Base-by-base conservation (phyloP, 2,329 filamentous ascomycete genomes). In the Ascochyta lentis region DNA sequence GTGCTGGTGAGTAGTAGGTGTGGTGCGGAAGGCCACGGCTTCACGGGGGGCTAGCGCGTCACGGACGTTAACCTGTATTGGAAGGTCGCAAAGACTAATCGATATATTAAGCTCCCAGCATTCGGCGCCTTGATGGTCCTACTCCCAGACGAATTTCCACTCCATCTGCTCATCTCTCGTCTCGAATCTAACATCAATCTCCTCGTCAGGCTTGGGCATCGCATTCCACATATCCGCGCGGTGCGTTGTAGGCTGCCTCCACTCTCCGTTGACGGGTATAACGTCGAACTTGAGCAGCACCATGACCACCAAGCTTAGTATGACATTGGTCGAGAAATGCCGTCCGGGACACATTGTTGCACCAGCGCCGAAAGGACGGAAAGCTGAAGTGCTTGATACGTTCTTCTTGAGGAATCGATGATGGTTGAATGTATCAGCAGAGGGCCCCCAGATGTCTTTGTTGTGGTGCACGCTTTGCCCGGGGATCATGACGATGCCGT, bases 281-380 rank as follows among this genome's bases (percentile, higher is more conserved):
- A 77, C 43, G 43, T 78, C 71, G 50, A 69, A 77, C 7, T 72
- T 62, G 31, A 73, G 37, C 12, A 76, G 34, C 15, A 77, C 38
- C 62, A 77, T 71, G 0, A 73, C 68, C 1, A 63, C 68, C 8
- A 75, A 49, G 6, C 67, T 65, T 12, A 74, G 37, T 16, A 77
- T 72, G 26, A 74, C 70, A 8, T 67, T 73, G 1, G 54, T 73
- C 0, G 75, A 75, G 48, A 77, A 77, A 51, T 77, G 70, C 6
- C 74, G 65, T 6, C 75, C 76, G 2, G 76, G 75, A 51, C 76
- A 78, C 49, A 77, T 66, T 0, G 67, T 71, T 4, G 53, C 50
- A 0, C 75, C 74, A 1, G 73, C 68, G 6, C 75, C 75, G 51
- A 77, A 77, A 0, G 66, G 68, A 4, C 74, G 59, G 31, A 73